Conservation (phyloP, 148 eudicot species). For the Vaccinium myrtillus region DNA sequence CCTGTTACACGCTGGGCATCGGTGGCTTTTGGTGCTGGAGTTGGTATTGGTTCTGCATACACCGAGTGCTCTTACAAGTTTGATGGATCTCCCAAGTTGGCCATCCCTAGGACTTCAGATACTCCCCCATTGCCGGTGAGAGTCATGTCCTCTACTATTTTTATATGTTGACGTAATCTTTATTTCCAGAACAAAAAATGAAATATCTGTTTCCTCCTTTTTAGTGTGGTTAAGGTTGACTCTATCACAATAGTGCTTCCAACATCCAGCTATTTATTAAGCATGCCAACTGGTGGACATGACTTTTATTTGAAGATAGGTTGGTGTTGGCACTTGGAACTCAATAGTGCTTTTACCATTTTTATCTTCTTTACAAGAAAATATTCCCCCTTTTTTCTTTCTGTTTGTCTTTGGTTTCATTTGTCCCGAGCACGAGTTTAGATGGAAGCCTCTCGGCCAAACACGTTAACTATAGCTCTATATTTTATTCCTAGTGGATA, state of each 20-base stretch:
- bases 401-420: background rate
- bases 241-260: background rate
- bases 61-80: constrained; percentile 72
- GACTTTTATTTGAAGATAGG: background rate
- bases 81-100: constrained; percentile 44
- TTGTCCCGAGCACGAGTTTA: background rate
- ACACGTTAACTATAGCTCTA: background rate
- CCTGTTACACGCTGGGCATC: constrained; percentile 93
- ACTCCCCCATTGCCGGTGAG: constrained; percentile 45
- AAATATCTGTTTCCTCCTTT: background rate
- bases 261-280: background rate
- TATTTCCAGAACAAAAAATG: background rate
- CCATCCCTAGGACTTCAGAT: constrained; percentile 32
- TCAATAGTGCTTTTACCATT: background rate
- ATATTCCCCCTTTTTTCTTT: background rate
- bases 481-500: background rate
- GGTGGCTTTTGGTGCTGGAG: constrained; percentile 88
- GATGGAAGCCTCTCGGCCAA: background rate
- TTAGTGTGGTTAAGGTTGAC: background rate
- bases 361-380: background rate
- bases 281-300: background rate
- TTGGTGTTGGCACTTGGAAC: background rate
- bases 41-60: constrained; percentile 88
- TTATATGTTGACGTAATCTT: background rate
- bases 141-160: background rate